A percentile compares a stretch with the other conserved stretches of the same genome.
phyloP scores from a whole-genome alignment of 495 filamentous ascomycete species.

The Hypoxylon cercidicola region DNA sequence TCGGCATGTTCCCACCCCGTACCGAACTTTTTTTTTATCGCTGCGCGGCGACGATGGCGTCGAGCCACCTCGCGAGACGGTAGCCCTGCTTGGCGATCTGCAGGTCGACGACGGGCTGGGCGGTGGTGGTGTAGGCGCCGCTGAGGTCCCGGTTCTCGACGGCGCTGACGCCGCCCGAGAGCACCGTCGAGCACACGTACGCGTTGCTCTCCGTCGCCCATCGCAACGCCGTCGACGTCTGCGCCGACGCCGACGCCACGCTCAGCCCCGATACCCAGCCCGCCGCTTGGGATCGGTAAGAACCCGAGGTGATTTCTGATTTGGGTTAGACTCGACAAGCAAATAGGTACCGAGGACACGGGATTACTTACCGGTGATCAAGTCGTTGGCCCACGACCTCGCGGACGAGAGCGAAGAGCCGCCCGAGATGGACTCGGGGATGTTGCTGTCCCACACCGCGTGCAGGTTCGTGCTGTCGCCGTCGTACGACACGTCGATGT shows the following conservation, averaged over 20 bases:
- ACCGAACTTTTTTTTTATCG: not conserved
- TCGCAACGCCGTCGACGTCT: constrained; percentile 50
- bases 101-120: constrained; percentile 64
- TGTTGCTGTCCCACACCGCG: constrained; percentile 71
- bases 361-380: constrained; percentile 42
- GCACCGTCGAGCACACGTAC: constrained; percentile 65
- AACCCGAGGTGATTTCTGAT: constrained; percentile 57
- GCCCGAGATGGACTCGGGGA: constrained; percentile 66
- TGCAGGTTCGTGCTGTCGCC: constrained; percentile 68
- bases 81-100: constrained; percentile 74
- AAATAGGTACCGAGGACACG: too few relatives aligned
- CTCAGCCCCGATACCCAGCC: constrained; percentile 62
- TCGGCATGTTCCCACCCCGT: not conserved
- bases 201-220: constrained; percentile 70
- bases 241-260: constrained; percentile 47
- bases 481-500: constrained; percentile 66
- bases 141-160: constrained; percentile 61
- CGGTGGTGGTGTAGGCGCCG: constrained; percentile 62
- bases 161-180: constrained; percentile 58
- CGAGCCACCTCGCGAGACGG: constrained; percentile 50
- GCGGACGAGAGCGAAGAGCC: constrained; percentile 53
- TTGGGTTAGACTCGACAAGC: too few relatives aligned
- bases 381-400: constrained; percentile 48
- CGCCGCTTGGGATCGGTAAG: constrained; percentile 55
- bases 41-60: constrained; percentile 44